These are phyloP conservation scores for Sphagnum fallax DNA, from an alignment of 228 moss, liverwort and hornwort genomes.

Conservation along the genomic window DNA sequence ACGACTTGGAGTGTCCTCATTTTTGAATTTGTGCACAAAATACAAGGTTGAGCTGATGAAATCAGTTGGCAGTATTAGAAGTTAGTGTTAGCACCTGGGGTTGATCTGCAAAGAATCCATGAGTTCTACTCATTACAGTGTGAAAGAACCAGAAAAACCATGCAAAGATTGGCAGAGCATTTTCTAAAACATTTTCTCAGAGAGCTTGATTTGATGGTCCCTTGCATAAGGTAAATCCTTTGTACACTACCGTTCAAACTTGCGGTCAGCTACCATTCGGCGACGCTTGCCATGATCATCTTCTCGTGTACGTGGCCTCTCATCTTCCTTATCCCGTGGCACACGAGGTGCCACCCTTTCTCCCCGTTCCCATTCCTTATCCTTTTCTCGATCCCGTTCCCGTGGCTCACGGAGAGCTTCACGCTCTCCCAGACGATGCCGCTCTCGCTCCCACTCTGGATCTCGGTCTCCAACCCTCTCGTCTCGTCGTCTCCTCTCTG, in stretches of 20 bases:
- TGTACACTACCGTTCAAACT: constrained; percentile 64
- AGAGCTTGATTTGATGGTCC: too few relatives aligned
- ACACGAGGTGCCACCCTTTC: constrained; percentile 57
- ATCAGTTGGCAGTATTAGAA: too few relatives aligned
- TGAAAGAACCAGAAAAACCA: too few relatives aligned
- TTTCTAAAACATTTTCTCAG: too few relatives aligned
- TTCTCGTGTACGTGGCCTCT: constrained; percentile 77
- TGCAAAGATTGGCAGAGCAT: too few relatives aligned
- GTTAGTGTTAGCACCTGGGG: too few relatives aligned
- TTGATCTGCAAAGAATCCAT: too few relatives aligned
- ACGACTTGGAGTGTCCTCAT: too few relatives aligned
- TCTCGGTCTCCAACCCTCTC: constrained; percentile 76
- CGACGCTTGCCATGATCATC: constrained; percentile 91
- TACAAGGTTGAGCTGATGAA: too few relatives aligned
- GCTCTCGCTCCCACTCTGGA: constrained; percentile 63
- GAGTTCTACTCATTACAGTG: too few relatives aligned
- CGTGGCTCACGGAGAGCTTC: constrained; percentile 70
- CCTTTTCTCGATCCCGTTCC: constrained; percentile 83
- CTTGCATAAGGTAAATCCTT: not conserved
- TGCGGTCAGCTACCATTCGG: constrained; percentile 78
- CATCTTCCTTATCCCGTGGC: constrained; percentile 73
- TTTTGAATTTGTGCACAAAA: too few relatives aligned
- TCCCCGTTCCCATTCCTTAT: constrained; percentile 86
- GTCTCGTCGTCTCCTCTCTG: constrained; percentile 68
- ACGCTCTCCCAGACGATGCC: constrained; percentile 47